phyloP scores from a whole-genome alignment of 768 basidiomycete species.

The Podaxis sp. region DNA sequence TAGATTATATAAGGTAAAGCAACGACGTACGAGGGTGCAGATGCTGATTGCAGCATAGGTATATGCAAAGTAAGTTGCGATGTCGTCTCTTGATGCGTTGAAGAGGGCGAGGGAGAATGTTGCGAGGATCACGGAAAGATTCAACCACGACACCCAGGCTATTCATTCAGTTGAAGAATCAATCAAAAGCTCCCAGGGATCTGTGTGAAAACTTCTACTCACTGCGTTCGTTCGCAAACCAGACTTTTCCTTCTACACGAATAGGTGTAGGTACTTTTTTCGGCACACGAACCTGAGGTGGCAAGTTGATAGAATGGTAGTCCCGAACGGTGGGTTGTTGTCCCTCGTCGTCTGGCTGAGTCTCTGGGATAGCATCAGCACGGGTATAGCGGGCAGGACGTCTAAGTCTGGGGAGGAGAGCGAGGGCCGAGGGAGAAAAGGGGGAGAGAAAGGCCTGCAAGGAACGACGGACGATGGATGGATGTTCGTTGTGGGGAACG shows the following conservation, averaged over 20 bases:
- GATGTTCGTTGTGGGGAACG: slow-evolving; percentile 9
- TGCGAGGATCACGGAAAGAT: slow-evolving; percentile 79
- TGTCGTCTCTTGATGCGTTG: slow-evolving; percentile 75
- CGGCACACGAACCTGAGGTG: slow-evolving; percentile 69
- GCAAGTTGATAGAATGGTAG: slow-evolving; percentile 74
- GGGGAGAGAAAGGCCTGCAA: slow-evolving; percentile 58
- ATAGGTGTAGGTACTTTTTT: slow-evolving; percentile 82
- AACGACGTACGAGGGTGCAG: slow-evolving; percentile 53
- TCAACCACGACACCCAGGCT: slow-evolving; percentile 96
- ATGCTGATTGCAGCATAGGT: slow-evolving; percentile 80
- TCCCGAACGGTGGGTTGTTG: slow-evolving; percentile 65
- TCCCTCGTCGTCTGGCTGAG: slow-evolving; percentile 46
- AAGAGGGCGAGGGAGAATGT: slow-evolving; percentile 86
- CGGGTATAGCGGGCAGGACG: slow-evolving; percentile 60
- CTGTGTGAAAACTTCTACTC: slow-evolving; percentile 23
- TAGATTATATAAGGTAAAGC: not conserved
- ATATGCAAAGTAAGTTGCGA: slow-evolving; percentile 79
- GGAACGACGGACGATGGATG: slow-evolving; percentile 52
- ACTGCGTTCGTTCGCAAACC: slow-evolving; percentile 98
- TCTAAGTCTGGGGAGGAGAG: slow-evolving; percentile 42
- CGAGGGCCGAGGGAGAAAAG: slow-evolving; percentile 66
- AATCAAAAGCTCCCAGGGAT: not conserved
- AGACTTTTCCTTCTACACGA: slow-evolving; percentile 92
- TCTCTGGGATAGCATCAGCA: slow-evolving; percentile 72
- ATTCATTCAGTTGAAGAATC: not conserved